Base-by-base conservation (phyloP, 2,329 filamentous ascomycete genomes). In the Trichoderma sp. region DNA sequence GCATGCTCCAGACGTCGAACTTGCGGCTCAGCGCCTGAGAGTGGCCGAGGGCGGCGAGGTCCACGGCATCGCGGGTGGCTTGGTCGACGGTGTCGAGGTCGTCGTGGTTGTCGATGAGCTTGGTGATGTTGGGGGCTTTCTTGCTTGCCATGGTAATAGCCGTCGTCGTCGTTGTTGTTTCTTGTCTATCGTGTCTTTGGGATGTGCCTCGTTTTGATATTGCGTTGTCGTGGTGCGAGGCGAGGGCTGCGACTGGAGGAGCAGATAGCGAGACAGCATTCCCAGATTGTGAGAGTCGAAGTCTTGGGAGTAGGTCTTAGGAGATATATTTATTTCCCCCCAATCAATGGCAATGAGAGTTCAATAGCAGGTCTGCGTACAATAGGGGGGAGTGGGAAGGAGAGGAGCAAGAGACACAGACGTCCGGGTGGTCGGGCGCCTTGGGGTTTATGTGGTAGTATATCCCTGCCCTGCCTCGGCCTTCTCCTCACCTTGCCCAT, bases 1-100 rank as follows among this genome's bases (percentile, higher is more conserved):
- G 76, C 82, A 87, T 85, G 72, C 82, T 85, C 80, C 79, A 81
- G 7, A 81, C 72, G 71, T 78, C 78, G 71, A 87, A 86, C 69
- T 85, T 80, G 66, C 78, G 77, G 3, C 73, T 69, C 47, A 80
- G 75, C 17, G 69, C 70, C 71, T 80, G 75, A 50, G 71, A 72
- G 68, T 80, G 79, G 67, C 78, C 79, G 15, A 80, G 71, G 44
- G 73, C 73, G 30, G 78, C 79, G 26, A 80, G 77, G 63, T 80
- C 78, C 30, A 72, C 71, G 14, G 75, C 77, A 70, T 80, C 78
- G 57, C 72, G 73, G 14, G 71, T 67, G 41, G 71, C 72, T 66
- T 75, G 72, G 66, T 72, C 70, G 39, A 69, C 61, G 3, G 66
- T 67, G 48, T 66, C 65, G 56, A 48, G 44, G 51, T 39, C 51